Evolutionary conservation across 2,329 filamentous ascomycete species (phyloP).

Genomic region (Fusarium lateritium): DNA sequence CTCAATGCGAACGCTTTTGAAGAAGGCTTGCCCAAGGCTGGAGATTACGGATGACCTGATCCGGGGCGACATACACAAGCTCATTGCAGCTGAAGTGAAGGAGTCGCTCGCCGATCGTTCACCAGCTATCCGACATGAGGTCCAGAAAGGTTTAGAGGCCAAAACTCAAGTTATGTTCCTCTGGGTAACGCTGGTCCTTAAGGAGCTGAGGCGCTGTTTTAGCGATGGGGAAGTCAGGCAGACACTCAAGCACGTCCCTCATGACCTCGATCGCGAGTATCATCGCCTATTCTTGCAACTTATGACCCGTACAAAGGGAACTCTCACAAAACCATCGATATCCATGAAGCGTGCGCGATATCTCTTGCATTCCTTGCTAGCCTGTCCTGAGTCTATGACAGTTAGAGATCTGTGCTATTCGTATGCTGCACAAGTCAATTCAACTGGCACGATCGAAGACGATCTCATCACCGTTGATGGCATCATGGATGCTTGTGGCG

Average conservation of each 20-base stretch:
- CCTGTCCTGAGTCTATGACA: not conserved
- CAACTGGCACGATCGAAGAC: not conserved
- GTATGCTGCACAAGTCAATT: not conserved
- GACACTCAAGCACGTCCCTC: not conserved
- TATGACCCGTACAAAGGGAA: not conserved
- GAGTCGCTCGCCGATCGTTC: rapidly evolving
- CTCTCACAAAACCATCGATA: rapidly evolving
- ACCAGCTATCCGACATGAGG: rapidly evolving
- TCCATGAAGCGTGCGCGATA: not conserved
- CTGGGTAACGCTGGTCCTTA: not conserved
- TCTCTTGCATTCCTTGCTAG: not conserved
- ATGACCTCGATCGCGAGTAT: not conserved
- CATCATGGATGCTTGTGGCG: not conserved
- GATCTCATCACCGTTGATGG: not conserved
- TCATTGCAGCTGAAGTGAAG: too few relatives aligned
- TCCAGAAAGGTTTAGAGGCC: rapidly evolving
- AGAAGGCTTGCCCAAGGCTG: rapidly evolving
- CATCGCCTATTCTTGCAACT: not conserved
- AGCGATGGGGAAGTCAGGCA: not conserved
- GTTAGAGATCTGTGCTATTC: not conserved
- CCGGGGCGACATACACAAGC: rapidly evolving
- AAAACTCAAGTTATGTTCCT: not conserved
- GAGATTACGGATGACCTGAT: not conserved
- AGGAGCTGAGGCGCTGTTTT: not conserved
- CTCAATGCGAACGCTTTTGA: not conserved